Conservation (phyloP, 768 basidiomycete species). For the Holtermanniella nyarrowii region DNA sequence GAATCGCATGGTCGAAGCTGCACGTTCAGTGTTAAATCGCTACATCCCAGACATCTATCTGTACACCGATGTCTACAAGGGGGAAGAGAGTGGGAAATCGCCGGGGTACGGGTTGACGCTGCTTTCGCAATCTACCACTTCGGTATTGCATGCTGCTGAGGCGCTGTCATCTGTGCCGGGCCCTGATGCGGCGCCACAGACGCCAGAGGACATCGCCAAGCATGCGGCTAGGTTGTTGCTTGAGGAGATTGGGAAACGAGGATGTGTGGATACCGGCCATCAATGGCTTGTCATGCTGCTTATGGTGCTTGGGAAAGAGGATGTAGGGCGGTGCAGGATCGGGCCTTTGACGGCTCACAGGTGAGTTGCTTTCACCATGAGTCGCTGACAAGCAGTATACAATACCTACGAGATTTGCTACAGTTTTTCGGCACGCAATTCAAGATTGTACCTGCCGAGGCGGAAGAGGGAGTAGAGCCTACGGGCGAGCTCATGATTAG, state of each 20-base stretch:
- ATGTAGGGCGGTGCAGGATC: constrained; percentile 83
- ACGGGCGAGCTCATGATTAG: constrained; percentile 61
- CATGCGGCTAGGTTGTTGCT: constrained; percentile 69
- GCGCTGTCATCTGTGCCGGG: constrained; percentile 57
- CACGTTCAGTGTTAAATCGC: constrained; percentile 83
- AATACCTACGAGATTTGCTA: constrained; percentile 75
- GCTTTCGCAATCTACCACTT: constrained; percentile 83
- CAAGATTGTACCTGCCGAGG: constrained; percentile 55
- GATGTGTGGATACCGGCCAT: constrained; percentile 83
- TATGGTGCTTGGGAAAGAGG: constrained; percentile 96
- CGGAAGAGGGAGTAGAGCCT: constrained; percentile 9
- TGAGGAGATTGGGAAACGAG: constrained; percentile 65
- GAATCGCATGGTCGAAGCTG: constrained; percentile 91
- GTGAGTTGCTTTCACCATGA: constrained; percentile 46
- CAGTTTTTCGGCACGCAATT: constrained; percentile 82
- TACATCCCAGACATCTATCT: constrained; percentile 98
- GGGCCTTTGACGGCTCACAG: constrained; percentile 70
- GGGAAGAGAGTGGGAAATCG: constrained; percentile 93
- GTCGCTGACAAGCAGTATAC: constrained; percentile 52
- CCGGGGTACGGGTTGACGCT: constrained; percentile 90
- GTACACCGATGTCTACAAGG: constrained; percentile 96
- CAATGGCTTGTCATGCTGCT: constrained; percentile 74
- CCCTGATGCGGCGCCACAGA: constrained; percentile 39
- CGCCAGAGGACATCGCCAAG: constrained; percentile 87
- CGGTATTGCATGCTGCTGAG: constrained; percentile 77